Evolutionary conservation across 768 basidiomycete species (phyloP).

Genomic region (Serendipita sp.): DNA sequence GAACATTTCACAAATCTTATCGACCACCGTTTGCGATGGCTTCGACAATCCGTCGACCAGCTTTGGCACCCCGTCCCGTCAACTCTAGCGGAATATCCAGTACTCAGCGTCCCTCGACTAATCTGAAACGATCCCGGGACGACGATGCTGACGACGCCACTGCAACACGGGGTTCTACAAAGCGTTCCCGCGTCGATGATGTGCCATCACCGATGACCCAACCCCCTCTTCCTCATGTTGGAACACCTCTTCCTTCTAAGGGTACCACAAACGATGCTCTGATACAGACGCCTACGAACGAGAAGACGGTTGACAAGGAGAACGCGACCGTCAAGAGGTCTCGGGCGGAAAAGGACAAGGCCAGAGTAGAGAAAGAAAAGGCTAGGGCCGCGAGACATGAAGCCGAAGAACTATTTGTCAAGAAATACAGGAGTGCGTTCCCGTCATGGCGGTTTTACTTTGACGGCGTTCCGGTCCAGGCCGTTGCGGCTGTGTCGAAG

Average conservation of each 20-base stretch:
- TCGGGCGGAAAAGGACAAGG: slow-evolving; percentile 8
- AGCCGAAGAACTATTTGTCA: slow-evolving; percentile 45
- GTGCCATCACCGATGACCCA: background rate
- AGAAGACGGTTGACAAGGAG: background rate
- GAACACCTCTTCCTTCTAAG: background rate
- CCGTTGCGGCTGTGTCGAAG: slow-evolving; percentile 22
- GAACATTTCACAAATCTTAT: background rate
- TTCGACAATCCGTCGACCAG: background rate
- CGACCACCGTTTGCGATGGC: background rate
- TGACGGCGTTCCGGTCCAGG: slow-evolving; percentile 39
- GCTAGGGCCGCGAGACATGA: slow-evolving; percentile 8
- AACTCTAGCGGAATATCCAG: background rate
- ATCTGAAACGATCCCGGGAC: slow-evolving; percentile 7
- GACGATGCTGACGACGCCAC: slow-evolving; percentile 7
- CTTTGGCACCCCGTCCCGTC: background rate
- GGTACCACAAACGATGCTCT: background rate
- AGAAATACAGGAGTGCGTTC: slow-evolving; percentile 76
- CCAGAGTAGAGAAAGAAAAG: slow-evolving; percentile 13
- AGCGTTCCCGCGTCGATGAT: slow-evolving; percentile 3
- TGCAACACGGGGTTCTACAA: slow-evolving; percentile 8
- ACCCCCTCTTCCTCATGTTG: background rate
- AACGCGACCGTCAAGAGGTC: slow-evolving; percentile 10
- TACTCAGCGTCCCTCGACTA: background rate
- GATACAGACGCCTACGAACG: background rate
- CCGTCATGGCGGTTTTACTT: slow-evolving; percentile 75